A percentile compares a stretch with the other conserved stretches of the same genome.
Evolutionary conservation across 1,284 basidiomycete genomes (phyloP).

Genomic region (Meira miltonrushii): DNA sequence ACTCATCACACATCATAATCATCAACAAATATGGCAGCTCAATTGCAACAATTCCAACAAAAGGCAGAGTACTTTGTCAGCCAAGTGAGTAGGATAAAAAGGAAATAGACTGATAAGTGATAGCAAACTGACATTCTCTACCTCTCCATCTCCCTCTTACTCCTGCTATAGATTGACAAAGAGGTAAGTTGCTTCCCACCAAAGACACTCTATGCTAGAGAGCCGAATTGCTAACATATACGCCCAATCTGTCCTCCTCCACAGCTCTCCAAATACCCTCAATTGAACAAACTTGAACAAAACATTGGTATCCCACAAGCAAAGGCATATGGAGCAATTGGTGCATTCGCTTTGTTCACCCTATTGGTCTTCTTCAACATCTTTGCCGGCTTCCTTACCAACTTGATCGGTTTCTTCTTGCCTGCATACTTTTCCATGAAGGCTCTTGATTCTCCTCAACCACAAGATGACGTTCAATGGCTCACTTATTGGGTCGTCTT

Average conservation of each 20-base stretch:
- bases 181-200: slow-evolving; percentile 63
- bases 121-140: not conserved
- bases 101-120: not conserved
- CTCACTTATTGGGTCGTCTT: slow-evolving; percentile 53
- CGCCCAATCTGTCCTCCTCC: not conserved
- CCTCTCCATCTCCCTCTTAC: slow-evolving; percentile 2
- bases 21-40: slow-evolving; percentile 41
- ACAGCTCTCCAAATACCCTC: slow-evolving; percentile 82
- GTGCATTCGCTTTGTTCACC: slow-evolving; percentile 61
- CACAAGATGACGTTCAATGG: slow-evolving; percentile 53
- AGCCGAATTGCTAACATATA: not conserved
- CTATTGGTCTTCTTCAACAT: slow-evolving; percentile 29
- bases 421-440: slow-evolving; percentile 53
- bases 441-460: slow-evolving; percentile 49
- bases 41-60: slow-evolving; percentile 44
- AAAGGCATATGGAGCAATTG: slow-evolving; percentile 83
- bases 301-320: slow-evolving; percentile 72
- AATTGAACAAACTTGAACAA: slow-evolving; percentile 64
- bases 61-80: slow-evolving; percentile 49
- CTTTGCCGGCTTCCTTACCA: slow-evolving; percentile 51
- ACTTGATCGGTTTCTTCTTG: slow-evolving; percentile 50
- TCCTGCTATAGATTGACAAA: slow-evolving; percentile 70
- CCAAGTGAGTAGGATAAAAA: slow-evolving; percentile 37
- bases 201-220: not conserved
- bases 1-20: not conserved